Conservation (phyloP, 371 early-diverging fungal species). For the Cokeromyces recurvatus region DNA sequence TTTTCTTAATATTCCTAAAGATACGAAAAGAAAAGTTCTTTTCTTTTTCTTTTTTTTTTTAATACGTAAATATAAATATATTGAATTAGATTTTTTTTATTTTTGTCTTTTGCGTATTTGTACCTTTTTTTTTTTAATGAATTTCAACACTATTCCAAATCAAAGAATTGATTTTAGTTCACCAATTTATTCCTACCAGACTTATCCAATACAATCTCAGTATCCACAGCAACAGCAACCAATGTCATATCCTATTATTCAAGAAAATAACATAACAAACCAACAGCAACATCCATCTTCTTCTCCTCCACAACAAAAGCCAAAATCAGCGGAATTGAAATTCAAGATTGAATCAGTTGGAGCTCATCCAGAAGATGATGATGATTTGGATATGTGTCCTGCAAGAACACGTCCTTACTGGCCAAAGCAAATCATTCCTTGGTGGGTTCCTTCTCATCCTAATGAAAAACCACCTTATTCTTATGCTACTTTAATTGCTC, state of each 20-base stretch:
- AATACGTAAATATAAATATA: too few relatives aligned
- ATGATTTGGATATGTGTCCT: constrained; percentile 41
- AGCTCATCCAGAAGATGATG: constrained; percentile 38
- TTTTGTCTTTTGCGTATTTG: too few relatives aligned
- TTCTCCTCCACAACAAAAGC: too few relatives aligned
- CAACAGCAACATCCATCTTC: too few relatives aligned
- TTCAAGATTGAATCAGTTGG: constrained; percentile 42
- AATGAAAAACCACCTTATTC: constrained; percentile 81
- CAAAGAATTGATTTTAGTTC: not conserved
- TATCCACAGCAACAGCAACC: too few relatives aligned
- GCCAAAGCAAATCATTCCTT: constrained; percentile 39
- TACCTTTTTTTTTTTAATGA: not conserved
- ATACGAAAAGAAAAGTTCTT: too few relatives aligned
- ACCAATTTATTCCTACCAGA: not conserved
- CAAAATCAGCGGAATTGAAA: constrained; percentile 15
- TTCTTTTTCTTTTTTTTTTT: too few relatives aligned
- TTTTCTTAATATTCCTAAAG: too few relatives aligned
- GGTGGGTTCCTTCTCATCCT: constrained; percentile 43
- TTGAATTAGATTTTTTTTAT: too few relatives aligned
- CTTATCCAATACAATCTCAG: too few relatives aligned
- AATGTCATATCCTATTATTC: not conserved
- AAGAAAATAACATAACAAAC: not conserved
- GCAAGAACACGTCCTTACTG: constrained; percentile 31
- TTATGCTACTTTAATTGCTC: constrained; percentile 89
- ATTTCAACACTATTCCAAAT: too few relatives aligned